phyloP scores from a whole-genome alignment of 2,329 filamentous ascomycete genomes.

The Helminthosporium solani region DNA sequence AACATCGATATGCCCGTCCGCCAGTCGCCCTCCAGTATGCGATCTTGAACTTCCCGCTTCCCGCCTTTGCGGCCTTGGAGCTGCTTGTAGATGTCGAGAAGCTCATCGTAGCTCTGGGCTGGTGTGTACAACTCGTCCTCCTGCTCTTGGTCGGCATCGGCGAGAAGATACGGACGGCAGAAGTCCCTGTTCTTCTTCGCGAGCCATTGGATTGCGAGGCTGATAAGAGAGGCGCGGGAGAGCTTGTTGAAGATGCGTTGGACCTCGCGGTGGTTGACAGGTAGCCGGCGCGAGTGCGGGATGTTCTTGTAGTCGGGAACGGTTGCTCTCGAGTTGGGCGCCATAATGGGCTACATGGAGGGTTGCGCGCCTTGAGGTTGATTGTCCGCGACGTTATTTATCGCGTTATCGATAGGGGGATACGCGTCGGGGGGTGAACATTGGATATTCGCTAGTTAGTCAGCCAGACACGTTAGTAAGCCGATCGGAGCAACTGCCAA shows the following conservation, averaged over 20 bases:
- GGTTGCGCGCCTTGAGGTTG: too few relatives aligned
- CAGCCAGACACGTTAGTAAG: too few relatives aligned
- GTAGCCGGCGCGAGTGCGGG: slow-evolving; percentile 68
- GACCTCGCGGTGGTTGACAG: slow-evolving; percentile 63
- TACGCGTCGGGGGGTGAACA: too few relatives aligned
- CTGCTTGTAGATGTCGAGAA: slow-evolving; percentile 56
- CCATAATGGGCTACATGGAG: slow-evolving; percentile 34
- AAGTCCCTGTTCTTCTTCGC: slow-evolving; percentile 62
- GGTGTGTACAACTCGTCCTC: slow-evolving; percentile 70
- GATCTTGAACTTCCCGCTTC: slow-evolving; percentile 57
- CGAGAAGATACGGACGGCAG: slow-evolving; percentile 59
- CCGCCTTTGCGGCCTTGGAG: slow-evolving; percentile 48
- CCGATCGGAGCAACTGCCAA: too few relatives aligned
- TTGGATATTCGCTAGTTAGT: too few relatives aligned
- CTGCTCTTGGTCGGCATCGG: slow-evolving; percentile 49
- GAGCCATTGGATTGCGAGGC: slow-evolving; percentile 76
- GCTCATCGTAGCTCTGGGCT: slow-evolving; percentile 62
- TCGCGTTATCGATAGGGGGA: too few relatives aligned
- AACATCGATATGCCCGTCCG: slow-evolving; percentile 55
- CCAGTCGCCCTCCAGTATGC: slow-evolving; percentile 60
- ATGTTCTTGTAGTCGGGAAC: slow-evolving; percentile 72
- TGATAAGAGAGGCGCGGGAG: slow-evolving; percentile 69
- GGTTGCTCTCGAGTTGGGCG: slow-evolving; percentile 27
- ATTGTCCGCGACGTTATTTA: too few relatives aligned
- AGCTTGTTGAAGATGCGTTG: slow-evolving; percentile 68